A percentile compares a stretch with the other conserved stretches of the same genome.
Evolutionary conservation across 345 rosid genomes (phyloP).

Genomic region (Aegle marmelos): DNA sequence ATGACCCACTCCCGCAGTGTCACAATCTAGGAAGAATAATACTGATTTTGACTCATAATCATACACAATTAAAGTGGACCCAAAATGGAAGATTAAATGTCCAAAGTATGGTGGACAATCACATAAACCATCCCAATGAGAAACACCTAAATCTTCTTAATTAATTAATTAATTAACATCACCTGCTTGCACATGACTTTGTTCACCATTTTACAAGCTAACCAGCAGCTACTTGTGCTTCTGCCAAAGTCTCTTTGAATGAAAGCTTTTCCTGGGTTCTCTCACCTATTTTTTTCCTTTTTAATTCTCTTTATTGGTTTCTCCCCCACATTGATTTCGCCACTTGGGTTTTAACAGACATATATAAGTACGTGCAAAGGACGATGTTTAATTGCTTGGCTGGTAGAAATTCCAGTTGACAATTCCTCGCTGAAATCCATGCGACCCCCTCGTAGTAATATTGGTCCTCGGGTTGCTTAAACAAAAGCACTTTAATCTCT

Average conservation of each 20-base stretch:
- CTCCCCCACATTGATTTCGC: constrained; percentile 16
- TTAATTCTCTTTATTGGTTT: background rate
- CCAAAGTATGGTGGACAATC: constrained; percentile 39
- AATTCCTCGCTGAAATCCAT: constrained; percentile 35
- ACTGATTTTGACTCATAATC: constrained; percentile 8
- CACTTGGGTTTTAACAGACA: background rate
- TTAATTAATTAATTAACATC: background rate
- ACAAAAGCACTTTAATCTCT: background rate
- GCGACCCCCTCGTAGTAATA: background rate
- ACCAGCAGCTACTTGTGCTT: background rate
- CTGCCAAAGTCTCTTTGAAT: constrained; percentile 4
- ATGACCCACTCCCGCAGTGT: background rate
- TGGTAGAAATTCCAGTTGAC: constrained; percentile 9
- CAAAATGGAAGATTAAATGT: constrained; percentile 33
- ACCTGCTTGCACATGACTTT: constrained; percentile 25
- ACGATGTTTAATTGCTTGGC: constrained; percentile 25
- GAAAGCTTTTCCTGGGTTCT: constrained; percentile 10
- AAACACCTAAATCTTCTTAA: constrained; percentile 12
- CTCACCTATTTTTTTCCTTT: background rate
- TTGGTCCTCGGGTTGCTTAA: constrained; percentile 3
- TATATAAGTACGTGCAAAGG: constrained; percentile 20
- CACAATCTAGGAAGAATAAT: constrained; percentile 19
- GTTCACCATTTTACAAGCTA: constrained; percentile 39
- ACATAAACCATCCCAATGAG: constrained; percentile 19
- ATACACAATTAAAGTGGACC: constrained; percentile 15